Base-by-base conservation (phyloP, 1,139 yeast species). In the Scheffersomyces parashehatae region DNA sequence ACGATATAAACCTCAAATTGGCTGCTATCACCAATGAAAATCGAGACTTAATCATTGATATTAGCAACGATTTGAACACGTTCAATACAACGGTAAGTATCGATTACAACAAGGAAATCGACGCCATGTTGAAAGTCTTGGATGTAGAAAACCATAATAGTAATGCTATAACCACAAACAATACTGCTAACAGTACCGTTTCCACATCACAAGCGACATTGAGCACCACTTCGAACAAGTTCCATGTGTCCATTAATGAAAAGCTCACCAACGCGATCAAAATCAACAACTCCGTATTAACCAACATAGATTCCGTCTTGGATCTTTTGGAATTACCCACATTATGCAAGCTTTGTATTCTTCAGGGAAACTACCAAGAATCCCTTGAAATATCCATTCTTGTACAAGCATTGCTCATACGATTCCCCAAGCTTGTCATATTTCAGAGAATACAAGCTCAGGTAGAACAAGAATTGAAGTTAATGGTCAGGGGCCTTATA, bases 331-430 rank as follows among this genome's bases (percentile, higher is more conserved):
- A 89, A 57, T 68, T 93, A 29, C 98, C 98, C 0, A 77, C 95
- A 2, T 64, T 91, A 41, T 83, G 95, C 35, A 77, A 82, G 43
- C 81, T 91, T n/a, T 88, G 97, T 63, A 88, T 90, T 5, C 73
- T 81, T 41, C 86, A 87, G 42, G 97, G 97, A 0, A 88, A 88
- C 59, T 93, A 90, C 59, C 88, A 90, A 35, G 97, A 90, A 56
- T 90, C 97, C 5, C 75, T 91, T 31, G 96, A 88, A 52, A 79
- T 88, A 13, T 83, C 89, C 13, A 77, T 85, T 36, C 82, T 87
- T 56, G 81, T 87, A 0, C 79, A 83, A 48, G 75, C 95, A 39
- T 68, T 91, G 33, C 70, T 76, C 1, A 78, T 83, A 20, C 71
- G 95, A 45, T 91, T 85, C 61, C 88, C 89, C 2, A 78, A 79